Evolutionary conservation across 2,329 filamentous ascomycete genomes (phyloP).

Genomic region (Pseudogymnoascus sp.): DNA sequence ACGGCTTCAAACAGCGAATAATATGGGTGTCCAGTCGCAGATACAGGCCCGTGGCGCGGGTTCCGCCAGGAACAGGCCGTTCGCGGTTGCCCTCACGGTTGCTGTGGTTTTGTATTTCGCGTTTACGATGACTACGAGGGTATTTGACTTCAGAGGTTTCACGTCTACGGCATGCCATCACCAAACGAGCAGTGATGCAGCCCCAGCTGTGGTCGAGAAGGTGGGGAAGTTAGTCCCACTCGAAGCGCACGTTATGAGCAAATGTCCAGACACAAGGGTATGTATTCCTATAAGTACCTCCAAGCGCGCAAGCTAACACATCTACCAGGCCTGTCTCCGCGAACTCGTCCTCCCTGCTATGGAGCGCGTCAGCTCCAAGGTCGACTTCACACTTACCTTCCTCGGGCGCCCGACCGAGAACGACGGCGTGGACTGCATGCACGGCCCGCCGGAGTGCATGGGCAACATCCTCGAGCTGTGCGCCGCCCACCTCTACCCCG

Average conservation of each 20-base stretch:
- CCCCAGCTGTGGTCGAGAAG: constrained; percentile 1
- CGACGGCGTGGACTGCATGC: constrained; percentile 80
- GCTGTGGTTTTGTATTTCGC: constrained; percentile 6
- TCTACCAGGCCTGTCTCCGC: constrained; percentile 63
- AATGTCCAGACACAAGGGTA: constrained; percentile 82
- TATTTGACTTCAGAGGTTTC: not conserved
- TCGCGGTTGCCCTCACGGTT: not conserved
- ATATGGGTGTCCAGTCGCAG: constrained; percentile 1
- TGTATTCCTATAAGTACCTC: constrained; percentile 17
- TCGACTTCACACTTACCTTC: constrained; percentile 85
- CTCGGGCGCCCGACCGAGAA: constrained; percentile 75
- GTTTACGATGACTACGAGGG: not conserved
- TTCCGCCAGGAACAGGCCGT: not conserved
- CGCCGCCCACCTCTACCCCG: constrained; percentile 73
- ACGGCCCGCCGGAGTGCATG: constrained; percentile 84
- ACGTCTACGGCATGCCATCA: not conserved
- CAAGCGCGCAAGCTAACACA: constrained; percentile 1
- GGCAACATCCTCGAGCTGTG: constrained; percentile 95
- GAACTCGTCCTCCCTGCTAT: constrained; percentile 80
- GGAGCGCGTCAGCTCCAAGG: constrained; percentile 73
- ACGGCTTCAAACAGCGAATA: not conserved
- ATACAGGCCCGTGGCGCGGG: not conserved
- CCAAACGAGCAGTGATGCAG: not conserved
- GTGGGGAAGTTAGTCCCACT: constrained; percentile 55
- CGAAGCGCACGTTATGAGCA: constrained; percentile 94